Evolutionary conservation across 2,329 filamentous ascomycete species (phyloP), one percentile per base, ranked within the genome.

Genomic region (Ophiostoma triangulosporum): DNA sequence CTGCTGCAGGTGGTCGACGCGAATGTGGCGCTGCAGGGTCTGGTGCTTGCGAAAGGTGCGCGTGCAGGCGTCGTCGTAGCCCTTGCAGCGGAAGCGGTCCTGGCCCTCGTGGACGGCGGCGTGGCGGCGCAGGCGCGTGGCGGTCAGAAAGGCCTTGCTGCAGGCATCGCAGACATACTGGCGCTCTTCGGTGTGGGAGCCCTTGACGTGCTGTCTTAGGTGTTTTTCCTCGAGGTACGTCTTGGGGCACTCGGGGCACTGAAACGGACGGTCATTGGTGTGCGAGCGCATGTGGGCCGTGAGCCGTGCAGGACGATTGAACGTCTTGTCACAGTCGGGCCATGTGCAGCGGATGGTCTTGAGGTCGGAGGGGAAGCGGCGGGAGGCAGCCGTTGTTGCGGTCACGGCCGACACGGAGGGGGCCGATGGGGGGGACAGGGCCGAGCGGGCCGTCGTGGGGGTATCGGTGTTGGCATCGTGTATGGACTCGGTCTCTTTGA

Each of bases 141-240:
- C 82, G 0, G 87, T 95, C 50, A 87, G 77, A 64, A 96, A 96
- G 32, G 77, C 81, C 71, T 91, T 93, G 50, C 74, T 80, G 64
- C 91, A 96, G 62, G 80, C 80, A n/a, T 76, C 71, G 69, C 90
- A 96, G 26, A 76, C 66, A 65, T 88, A 84, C 48, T 81, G 77
- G 55, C 84, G 77, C 59, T 88, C 76, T 53, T 80, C 73, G 7
- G 78, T 84, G 65, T 96, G 91, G 11, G 84, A 83, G 53, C 85
- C 86, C 64, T 90, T 89, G 63, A 94, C 69, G 65, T 97, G 91
- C 59, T 89, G 84, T 56, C 84, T 83, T 17, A 96, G 74, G 68
- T 96, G 89, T 61, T 91, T 91, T 59, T 88, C 80, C 57, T 93
- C 86, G 14, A 88, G 78, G 65, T 95, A 97, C 40, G 83, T 78